Conservation (phyloP, 1,284 basidiomycete genomes). For the Amylostereum areolatum region DNA sequence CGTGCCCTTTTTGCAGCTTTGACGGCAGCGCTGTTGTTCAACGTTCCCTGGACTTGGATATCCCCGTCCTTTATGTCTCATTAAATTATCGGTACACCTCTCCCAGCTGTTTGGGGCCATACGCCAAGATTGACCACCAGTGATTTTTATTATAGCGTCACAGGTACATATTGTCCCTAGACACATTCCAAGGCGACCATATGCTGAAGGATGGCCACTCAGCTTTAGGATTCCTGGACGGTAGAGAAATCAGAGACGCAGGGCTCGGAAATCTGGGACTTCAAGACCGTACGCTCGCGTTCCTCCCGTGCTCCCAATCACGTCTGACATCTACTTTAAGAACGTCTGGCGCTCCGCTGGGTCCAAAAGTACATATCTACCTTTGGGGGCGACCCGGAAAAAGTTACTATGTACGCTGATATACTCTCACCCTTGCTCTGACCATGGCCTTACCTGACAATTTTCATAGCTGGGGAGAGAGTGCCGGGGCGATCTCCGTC, state of each 20-base stretch:
- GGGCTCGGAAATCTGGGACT: conserved; percentile 51
- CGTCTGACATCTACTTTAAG: conserved; percentile 21
- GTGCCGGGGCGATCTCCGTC: conserved; percentile 33
- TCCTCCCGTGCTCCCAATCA: neutral
- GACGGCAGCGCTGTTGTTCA: conserved; percentile 21
- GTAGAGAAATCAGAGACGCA: conserved; percentile 43
- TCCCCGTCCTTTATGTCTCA: conserved; percentile 26
- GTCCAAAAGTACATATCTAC: conserved; percentile 55
- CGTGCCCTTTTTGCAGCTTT: conserved; percentile 14
- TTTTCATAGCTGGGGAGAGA: conserved; percentile 38
- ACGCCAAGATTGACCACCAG: neutral
- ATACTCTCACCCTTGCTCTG: neutral
- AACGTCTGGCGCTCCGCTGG: conserved; percentile 56
- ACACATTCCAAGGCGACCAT: neutral
- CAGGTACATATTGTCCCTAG: neutral
- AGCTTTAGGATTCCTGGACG: conserved; percentile 44
- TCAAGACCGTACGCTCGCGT: conserved; percentile 37
- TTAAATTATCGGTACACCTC: conserved; percentile 26
- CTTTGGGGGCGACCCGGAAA: conserved; percentile 59
- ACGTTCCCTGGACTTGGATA: conserved; percentile 28
- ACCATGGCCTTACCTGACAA: neutral
- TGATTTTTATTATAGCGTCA: neutral
- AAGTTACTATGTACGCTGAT: conserved; percentile 46
- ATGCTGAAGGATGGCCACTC: neutral
- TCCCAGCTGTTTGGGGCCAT: neutral